Evolutionary conservation across 2,329 filamentous ascomycete species (phyloP), one percentile per base, ranked within the genome.

Genomic region (Furcasterigmium furcatum): DNA sequence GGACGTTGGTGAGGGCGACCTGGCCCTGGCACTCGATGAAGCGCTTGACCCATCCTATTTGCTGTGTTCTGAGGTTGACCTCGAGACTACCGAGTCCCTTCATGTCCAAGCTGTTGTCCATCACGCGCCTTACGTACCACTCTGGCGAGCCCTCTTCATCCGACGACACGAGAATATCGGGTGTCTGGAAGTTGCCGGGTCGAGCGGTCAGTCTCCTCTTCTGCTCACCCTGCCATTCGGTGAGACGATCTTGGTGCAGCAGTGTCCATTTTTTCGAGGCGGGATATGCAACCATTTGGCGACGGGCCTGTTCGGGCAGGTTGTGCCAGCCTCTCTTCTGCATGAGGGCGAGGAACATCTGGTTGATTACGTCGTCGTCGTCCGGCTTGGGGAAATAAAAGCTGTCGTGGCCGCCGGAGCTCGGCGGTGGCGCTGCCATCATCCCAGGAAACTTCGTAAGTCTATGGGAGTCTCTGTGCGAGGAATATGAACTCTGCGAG

Each of bases 1-100:
- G 80, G 43, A 96, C 85, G 60, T 95, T 97, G 18, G 94, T 96
- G 60, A 99, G 77, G 47, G 94, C 94, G 48, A 99, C 88, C 69
- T 96, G 92, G 53, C 94, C 94, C 69, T 99, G 94, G 41, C 92
- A 94, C 69, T 99, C 94, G 54, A 97, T 90, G 66, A 97, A 99
- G 34, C 88, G 83, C 70, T 88, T 91, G 44, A 99, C 94, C 94
- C 94, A 99, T 57, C 87, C 91, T 58, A 99, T 97, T 47, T 95
- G 94, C 65, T 99, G 94, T 32, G 94, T 97, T 59, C 94, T 79
- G 57, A 99, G 68, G 65, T 92, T 96, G 70, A 99, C 95, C 61
- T 94, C 90, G 61, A 99, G 72, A 71, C 90, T 96, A 52, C 89
- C 89, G 52, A 99, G 77, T 50, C 95, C 88, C 72, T 97, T 96